Percentiles rank a stretch among this genome's conserved stretches.
Conservation (phyloP, 2,329 filamentous ascomycete genomes). For the Aureobasidium vineae region DNA sequence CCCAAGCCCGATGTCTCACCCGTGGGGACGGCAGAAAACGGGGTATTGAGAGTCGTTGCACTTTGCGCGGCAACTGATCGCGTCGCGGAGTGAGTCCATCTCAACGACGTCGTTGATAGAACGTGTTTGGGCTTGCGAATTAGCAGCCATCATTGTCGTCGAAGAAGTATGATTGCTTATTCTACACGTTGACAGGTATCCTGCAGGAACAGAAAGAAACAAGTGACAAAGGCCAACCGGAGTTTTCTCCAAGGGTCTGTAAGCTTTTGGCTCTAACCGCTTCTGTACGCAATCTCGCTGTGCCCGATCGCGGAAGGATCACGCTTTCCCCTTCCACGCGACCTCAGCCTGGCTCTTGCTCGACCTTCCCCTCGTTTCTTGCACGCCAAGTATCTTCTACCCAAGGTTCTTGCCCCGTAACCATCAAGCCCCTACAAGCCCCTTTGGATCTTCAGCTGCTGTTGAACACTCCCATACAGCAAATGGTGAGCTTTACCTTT, state of each 20-base stretch:
- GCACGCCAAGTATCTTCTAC: neutral
- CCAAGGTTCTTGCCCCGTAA: neutral
- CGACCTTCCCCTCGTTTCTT: neutral
- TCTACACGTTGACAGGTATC: neutral
- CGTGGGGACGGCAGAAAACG: neutral
- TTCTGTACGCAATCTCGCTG: neutral
- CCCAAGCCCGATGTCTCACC: neutral
- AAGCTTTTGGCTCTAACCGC: neutral
- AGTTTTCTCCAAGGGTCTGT: neutral
- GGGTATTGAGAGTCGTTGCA: neutral
- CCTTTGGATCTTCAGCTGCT: neutral
- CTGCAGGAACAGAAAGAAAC: slow-evolving; percentile 13
- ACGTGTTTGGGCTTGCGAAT: neutral
- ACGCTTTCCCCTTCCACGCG: neutral
- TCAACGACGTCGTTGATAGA: neutral
- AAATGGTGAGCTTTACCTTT: slow-evolving; percentile 3
- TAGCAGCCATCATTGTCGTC: neutral
- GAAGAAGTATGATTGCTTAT: neutral
- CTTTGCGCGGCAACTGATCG: neutral
- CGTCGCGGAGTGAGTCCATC: neutral
- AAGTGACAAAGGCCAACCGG: neutral
- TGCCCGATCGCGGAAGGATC: neutral
- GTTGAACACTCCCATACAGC: neutral
- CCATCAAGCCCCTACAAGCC: slow-evolving; percentile 1
- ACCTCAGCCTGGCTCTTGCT: neutral